A percentile compares a stretch with the other conserved stretches of the same genome.
Evolutionary conservation across 176 grass and related monocot genomes (phyloP).

Genomic region (Olyra latifolia): DNA sequence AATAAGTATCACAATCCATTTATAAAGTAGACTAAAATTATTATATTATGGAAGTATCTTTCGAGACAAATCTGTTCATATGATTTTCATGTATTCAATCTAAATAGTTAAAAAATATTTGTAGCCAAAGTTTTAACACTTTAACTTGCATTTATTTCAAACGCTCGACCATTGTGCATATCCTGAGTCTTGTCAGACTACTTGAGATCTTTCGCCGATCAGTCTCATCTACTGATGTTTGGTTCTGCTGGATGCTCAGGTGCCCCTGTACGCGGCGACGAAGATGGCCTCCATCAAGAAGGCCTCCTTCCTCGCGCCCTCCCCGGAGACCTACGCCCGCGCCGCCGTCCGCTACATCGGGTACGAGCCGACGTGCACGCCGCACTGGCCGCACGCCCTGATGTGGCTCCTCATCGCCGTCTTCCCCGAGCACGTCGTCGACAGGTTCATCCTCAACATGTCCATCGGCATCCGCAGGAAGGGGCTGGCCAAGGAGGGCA

Average conservation of each 20-base stretch:
- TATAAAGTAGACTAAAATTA: too few relatives aligned
- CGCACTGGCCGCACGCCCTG: conserved; percentile 69
- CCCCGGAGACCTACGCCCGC: conserved; percentile 55
- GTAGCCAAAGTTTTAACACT: too few relatives aligned
- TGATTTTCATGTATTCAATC: too few relatives aligned
- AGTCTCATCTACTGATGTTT: too few relatives aligned
- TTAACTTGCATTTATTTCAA: too few relatives aligned
- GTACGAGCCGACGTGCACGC: conserved; percentile 63
- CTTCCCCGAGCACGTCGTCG: conserved; percentile 34
- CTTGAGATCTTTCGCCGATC: too few relatives aligned
- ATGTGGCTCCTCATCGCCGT: conserved; percentile 54
- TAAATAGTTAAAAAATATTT: too few relatives aligned
- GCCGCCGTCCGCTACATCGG: conserved; percentile 61
- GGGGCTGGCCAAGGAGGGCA: conserved; percentile 37
- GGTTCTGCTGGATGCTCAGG: conserved; percentile 9
- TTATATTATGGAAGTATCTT: too few relatives aligned
- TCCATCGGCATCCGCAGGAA: conserved; percentile 39
- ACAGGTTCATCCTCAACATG: conserved; percentile 34
- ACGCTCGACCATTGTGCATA: too few relatives aligned
- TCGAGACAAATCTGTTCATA: too few relatives aligned
- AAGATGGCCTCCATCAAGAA: conserved; percentile 62
- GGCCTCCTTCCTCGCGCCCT: conserved; percentile 60
- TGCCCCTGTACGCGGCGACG: conserved; percentile 70
- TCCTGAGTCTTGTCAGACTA: too few relatives aligned
- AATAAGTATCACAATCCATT: too few relatives aligned